Evolutionary conservation across 768 basidiomycete species (phyloP).

Genomic region (Symmetrospora coprosmae): DNA sequence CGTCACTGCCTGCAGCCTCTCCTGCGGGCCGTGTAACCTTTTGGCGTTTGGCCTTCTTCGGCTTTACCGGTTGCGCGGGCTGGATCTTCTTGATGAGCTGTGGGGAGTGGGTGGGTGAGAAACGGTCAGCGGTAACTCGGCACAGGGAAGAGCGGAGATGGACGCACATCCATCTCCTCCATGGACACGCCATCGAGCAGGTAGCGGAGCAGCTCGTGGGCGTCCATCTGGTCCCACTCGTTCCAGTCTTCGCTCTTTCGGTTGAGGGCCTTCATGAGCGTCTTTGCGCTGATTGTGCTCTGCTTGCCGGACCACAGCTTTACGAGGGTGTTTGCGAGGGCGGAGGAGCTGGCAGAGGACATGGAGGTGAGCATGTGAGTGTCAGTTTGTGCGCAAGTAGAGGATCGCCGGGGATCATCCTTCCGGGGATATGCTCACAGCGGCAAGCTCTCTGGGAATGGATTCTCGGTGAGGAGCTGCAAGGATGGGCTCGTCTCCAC

Average conservation of each 20-base stretch:
- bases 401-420: too few species aligned
- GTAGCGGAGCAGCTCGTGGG: slow-evolving; percentile 81
- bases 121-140: not conserved
- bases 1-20: slow-evolving; percentile 1
- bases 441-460: slow-evolving; percentile 12
- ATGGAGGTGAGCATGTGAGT: not conserved
- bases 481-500: slow-evolving; percentile 5
- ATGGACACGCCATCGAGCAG: slow-evolving; percentile 81
- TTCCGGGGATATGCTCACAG: slow-evolving; percentile 2
- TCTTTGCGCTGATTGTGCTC: slow-evolving; percentile 40
- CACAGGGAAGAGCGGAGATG: not conserved
- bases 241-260: slow-evolving; percentile 68
- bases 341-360: slow-evolving; percentile 1
- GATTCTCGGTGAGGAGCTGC: slow-evolving; percentile 14
- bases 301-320: slow-evolving; percentile 20
- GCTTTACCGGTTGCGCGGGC: slow-evolving; percentile 38
- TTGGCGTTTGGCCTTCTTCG: slow-evolving; percentile 29
- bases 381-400: too few species aligned
- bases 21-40: slow-evolving; percentile 20
- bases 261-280: slow-evolving; percentile 52
- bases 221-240: slow-evolving; percentile 89
- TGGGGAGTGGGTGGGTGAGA: not conserved
- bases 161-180: slow-evolving; percentile 75
- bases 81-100: slow-evolving; percentile 67
- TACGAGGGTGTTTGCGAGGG: slow-evolving; percentile 8